Base-by-base conservation (phyloP, 257 asterid genomes). In the Galeopsis tetrahit region DNA sequence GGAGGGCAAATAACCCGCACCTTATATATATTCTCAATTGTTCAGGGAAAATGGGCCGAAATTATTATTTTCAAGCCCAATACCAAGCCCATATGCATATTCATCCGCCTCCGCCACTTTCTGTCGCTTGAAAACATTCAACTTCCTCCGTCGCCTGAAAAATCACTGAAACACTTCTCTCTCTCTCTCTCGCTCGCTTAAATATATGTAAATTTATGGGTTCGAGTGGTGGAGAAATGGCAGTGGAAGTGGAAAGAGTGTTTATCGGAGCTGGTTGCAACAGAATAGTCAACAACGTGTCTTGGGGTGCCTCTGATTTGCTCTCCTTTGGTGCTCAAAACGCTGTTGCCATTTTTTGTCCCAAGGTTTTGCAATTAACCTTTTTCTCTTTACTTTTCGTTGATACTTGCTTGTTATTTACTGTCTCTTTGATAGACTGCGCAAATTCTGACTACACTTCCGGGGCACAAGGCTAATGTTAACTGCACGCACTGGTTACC, bases 401-500 rank as follows among this genome's bases (percentile, higher is more conserved):
- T 48, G 7, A 14, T 21, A 3, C 4, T 2, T 49, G 35, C 66
- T 51, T 7, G 34, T 53, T 71, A 6, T 28, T 65, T 61, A 57
- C 32, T 59, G 1, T 64, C 13, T 72, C 4, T 62, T 70, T 42
- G 44, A 61, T 85, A 91, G 97, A 87, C 84, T 75, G 97, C 97
- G 11, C 96, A 94, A 73, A 89, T 91, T 69, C 68, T 90, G 84
- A 85, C 89, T 39, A 94, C 99, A 46, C 98, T 94, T 72, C 96
- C 98, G 57, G 99, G 96, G 60, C 98, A 94, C 77, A 90, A 84
- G 67, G 95, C 98, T 44, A 75, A 70, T 72, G 99, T 94, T 8
- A 92, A 94, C 70, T 91, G 97, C 80, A 91, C 98, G 8, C 90
- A 88, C 44, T 94, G 98, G 99, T 81, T 91, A 80, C 98, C 99